Evolutionary conservation across 768 basidiomycete species (phyloP), one percentile per base, ranked within the genome.

Genomic region (Daedalea quercina): DNA sequence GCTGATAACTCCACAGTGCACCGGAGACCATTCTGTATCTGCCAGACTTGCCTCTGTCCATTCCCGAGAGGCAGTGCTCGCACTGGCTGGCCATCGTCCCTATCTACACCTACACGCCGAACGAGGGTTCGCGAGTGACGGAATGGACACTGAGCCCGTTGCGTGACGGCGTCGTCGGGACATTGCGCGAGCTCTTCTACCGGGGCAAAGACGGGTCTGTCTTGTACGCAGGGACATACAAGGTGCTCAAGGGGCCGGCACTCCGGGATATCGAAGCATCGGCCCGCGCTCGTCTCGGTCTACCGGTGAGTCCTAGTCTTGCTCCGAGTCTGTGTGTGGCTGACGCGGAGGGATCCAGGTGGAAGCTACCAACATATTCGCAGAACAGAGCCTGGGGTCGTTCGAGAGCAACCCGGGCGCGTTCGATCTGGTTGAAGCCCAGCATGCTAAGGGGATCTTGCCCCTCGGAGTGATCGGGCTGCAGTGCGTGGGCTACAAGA

Each of bases 401-500:
- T 31, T 11, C 28, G 28, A 31, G 4, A 4, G 11, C 4, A 31
- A 11, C 11, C 28, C 4, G 11, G 4, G 6, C 11, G 28, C 11
- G 28, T 31, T 31, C 28, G 11, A 31, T 6, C 6, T 11, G 8
- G 51, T 51, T 25, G 22, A 43, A 6, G 48, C 44, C 7, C 26
- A 20, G 22, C 53, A 57, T 41, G 9, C 17, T 2, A 41, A 53
- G 12, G 56, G 52, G 3, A 15, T 46, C 9, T 33, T 45, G 20
- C 28, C 49, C 1, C 40, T 51, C 11, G 49, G 37, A 17, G 25
- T 57, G 9, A 45, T 57, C 8, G 56, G 56, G 20, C 31, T 57
- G 28, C 56, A 57, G 41, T 53, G 56, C 23, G 49, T 57, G 24
- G 56, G 56, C 9, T 57, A 51, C 49, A 57, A 57, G 44, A 44